A percentile compares a stretch with the other conserved stretches of the same genome.
phyloP scores from a whole-genome alignment of 495 filamentous ascomycete genomes.

The Annulohypoxylon nitens region DNA sequence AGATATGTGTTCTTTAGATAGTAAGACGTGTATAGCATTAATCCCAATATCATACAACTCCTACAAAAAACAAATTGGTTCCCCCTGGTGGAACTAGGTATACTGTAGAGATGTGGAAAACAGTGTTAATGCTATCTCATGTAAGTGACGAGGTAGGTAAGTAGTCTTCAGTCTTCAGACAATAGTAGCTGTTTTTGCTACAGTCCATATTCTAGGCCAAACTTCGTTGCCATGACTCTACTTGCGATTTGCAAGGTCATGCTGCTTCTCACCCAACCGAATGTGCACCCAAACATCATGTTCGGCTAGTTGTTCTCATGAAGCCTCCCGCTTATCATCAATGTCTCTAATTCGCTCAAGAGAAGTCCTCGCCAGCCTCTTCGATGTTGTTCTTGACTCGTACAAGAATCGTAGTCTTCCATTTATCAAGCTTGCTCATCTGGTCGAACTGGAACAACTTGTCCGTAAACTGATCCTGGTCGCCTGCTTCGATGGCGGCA shows the following conservation, averaged over 20 bases:
- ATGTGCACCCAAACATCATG: conserved; percentile 22
- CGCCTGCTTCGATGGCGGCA: conserved; percentile 75
- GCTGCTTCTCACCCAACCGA: conserved; percentile 12
- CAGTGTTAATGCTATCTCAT: conserved; percentile 22
- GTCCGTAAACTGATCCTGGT: conserved; percentile 85
- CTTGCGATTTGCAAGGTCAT: conserved; percentile 22
- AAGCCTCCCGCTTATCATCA: conserved; percentile 4
- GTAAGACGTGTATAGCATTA: not conserved
- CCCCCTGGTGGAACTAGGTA: not conserved
- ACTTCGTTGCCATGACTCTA: conserved; percentile 14
- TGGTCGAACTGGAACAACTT: conserved; percentile 89
- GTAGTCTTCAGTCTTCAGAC: conserved; percentile 19
- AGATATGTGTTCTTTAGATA: not conserved
- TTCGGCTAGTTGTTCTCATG: conserved; percentile 12
- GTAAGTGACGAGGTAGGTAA: conserved; percentile 9
- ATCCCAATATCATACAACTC: conserved; percentile 22
- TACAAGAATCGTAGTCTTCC: conserved; percentile 90
- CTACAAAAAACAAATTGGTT: conserved; percentile 1
- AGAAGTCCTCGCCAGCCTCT: conserved; percentile 73
- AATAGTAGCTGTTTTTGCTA: conserved; percentile 16
- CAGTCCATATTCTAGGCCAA: conserved; percentile 28
- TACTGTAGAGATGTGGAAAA: conserved; percentile 15
- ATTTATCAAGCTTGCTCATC: conserved; percentile 91
- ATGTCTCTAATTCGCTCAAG: conserved; percentile 43
- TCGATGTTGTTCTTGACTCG: conserved; percentile 86